Conservation (phyloP, 441 rosid species). For the Euphorbia celastroides region DNA sequence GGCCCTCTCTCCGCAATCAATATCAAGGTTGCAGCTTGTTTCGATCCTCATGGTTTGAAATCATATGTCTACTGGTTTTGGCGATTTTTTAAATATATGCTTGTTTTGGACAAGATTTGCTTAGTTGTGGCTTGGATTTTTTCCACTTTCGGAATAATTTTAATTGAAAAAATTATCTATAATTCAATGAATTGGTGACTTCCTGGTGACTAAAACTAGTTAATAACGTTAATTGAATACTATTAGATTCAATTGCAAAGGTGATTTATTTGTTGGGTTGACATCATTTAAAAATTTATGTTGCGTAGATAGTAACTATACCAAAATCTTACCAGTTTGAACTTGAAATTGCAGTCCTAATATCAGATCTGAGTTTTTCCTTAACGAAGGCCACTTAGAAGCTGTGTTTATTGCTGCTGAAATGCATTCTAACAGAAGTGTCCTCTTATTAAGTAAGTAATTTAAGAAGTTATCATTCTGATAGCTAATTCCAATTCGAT, state of each 20-base stretch:
- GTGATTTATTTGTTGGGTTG: neutral
- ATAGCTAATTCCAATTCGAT: no score
- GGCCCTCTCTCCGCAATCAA: slow-evolving; percentile 85
- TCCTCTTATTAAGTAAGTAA: no score
- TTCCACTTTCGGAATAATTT: slow-evolving; percentile 16
- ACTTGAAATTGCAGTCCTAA: neutral
- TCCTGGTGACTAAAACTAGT: neutral
- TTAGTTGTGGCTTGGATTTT: neutral
- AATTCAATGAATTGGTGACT: slow-evolving; percentile 1
- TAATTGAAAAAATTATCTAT: slow-evolving; percentile 18
- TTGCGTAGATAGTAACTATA: neutral
- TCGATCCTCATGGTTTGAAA: slow-evolving; percentile 96
- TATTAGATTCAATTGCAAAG: neutral
- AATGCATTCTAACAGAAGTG: no score
- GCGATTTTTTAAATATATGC: neutral
- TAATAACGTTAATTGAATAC: neutral
- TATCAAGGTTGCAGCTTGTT: slow-evolving; percentile 79
- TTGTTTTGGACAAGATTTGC: no score
- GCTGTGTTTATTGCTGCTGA: neutral
- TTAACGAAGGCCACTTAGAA: neutral
- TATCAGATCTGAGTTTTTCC: neutral
- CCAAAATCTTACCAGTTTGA: neutral
- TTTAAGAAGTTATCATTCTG: no score
- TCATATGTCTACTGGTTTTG: slow-evolving; percentile 24
- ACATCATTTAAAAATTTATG: neutral